These are phyloP conservation scores for Simplicillium aogashimaense DNA, from an alignment of 2,329 filamentous ascomycete species.

Conservation along the genomic window DNA sequence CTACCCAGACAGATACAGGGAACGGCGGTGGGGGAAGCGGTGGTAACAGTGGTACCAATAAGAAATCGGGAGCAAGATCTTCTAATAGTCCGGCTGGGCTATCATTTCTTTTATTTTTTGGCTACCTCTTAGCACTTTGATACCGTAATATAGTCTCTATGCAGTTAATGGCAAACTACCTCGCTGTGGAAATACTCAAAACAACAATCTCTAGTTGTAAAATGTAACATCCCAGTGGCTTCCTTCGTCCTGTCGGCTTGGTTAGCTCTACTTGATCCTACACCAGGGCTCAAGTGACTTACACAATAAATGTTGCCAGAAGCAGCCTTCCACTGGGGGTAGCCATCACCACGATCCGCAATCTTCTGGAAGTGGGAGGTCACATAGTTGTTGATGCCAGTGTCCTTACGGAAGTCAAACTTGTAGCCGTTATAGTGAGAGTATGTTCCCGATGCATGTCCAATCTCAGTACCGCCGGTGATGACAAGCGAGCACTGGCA, in stretches of 20 bases:
- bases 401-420: slow-evolving; percentile 13
- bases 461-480: slow-evolving; percentile 14
- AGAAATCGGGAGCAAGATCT: too few species aligned
- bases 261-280: too few species aligned
- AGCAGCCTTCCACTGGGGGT: slow-evolving; percentile 12
- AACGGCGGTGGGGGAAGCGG: too few species aligned
- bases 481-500: slow-evolving; percentile 12
- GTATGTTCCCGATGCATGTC: slow-evolving; percentile 12
- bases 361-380: slow-evolving; percentile 12
- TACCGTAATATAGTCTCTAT: too few species aligned
- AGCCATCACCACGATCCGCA: slow-evolving; percentile 10
- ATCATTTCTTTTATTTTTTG: too few species aligned
- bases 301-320: slow-evolving; percentile 16
- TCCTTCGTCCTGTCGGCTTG: slow-evolving; percentile 9
- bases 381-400: slow-evolving; percentile 10
- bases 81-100: too few species aligned
- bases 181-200: too few species aligned
- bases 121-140: too few species aligned
- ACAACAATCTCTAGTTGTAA: slow-evolving; percentile 4
- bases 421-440: slow-evolving; percentile 14
- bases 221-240: slow-evolving; percentile 13
- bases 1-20: too few species aligned
- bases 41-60: too few species aligned
- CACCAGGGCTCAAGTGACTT: slow-evolving; percentile 5
- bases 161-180: too few species aligned